Conservation (phyloP, 2,329 filamentous ascomycete species). For the Didymellaceae sp. region DNA sequence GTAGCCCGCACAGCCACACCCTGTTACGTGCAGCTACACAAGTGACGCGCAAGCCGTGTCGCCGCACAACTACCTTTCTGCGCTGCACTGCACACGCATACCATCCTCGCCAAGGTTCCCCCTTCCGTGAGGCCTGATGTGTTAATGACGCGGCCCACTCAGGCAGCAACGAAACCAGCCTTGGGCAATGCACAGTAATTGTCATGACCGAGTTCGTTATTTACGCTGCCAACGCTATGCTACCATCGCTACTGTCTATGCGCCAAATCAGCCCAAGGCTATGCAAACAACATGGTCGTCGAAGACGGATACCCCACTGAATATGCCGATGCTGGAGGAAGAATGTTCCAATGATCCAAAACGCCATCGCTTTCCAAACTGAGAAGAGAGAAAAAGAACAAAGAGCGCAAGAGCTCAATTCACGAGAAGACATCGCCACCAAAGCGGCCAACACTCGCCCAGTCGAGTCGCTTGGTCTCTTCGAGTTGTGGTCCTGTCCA, state of each 20-base stretch:
- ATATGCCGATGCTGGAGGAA: slow-evolving; percentile 38
- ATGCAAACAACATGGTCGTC: slow-evolving; percentile 29
- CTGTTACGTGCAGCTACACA: slow-evolving; percentile 19
- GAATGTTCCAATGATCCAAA: slow-evolving; percentile 34
- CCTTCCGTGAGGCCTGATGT: slow-evolving; percentile 1
- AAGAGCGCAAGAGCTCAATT: slow-evolving; percentile 23
- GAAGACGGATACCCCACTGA: slow-evolving; percentile 35
- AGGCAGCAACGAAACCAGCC: slow-evolving; percentile 17
- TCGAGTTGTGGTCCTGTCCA: slow-evolving; percentile 55
- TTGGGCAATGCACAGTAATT: slow-evolving; percentile 18
- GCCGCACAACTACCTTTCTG: slow-evolving; percentile 7
- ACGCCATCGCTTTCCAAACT: slow-evolving; percentile 39
- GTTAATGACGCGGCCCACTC: slow-evolving; percentile 30
- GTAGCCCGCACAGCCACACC: slow-evolving; percentile 25
- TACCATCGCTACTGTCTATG: slow-evolving; percentile 23
- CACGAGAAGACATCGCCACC: slow-evolving; percentile 53
- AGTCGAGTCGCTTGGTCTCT: slow-evolving; percentile 54
- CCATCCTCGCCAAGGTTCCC: slow-evolving; percentile 5
- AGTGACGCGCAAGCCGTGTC: slow-evolving; percentile 27
- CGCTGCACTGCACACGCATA: slow-evolving; percentile 1
- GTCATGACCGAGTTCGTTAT: slow-evolving; percentile 21
- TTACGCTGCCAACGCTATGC: slow-evolving; percentile 19
- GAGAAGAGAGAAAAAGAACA: slow-evolving; percentile 19
- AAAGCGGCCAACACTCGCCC: slow-evolving; percentile 57
- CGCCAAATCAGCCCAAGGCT: slow-evolving; percentile 18